phyloP scores from a whole-genome alignment of 148 eudicot genomes.

The Drosera capensis region DNA sequence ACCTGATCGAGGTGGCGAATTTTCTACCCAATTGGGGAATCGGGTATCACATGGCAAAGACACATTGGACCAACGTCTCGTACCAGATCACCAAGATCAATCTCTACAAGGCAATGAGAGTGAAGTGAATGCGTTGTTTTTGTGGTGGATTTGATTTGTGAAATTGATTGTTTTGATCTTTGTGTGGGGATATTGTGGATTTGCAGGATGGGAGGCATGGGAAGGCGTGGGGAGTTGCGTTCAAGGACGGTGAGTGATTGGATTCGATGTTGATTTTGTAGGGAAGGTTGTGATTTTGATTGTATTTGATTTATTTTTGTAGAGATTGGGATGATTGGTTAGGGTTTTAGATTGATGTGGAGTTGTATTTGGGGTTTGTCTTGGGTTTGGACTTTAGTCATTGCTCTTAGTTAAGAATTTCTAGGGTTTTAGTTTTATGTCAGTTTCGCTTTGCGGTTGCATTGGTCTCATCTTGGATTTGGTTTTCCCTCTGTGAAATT shows the following conservation, averaged over 20 bases:
- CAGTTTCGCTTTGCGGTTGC: not conserved
- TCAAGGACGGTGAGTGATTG: conserved; percentile 49
- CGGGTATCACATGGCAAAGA: conserved; percentile 82
- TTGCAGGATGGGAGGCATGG: conserved; percentile 92
- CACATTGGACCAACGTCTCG: conserved; percentile 66
- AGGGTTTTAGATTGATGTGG: not conserved
- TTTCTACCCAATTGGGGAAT: conserved; percentile 89
- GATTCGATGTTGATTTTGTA: not conserved
- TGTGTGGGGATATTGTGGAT: conserved; percentile 9
- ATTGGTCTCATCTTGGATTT: not conserved
- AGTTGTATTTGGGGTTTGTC: not conserved
- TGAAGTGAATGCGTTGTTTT: not conserved
- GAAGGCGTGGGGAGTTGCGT: conserved; percentile 92
- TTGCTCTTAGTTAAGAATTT: too few relatives aligned
- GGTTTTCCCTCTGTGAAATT: too few relatives aligned
- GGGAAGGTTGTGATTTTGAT: not conserved
- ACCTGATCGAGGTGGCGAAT: conserved; percentile 71
- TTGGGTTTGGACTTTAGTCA: not conserved
- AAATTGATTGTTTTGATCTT: not conserved
- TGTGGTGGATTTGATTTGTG: not conserved
- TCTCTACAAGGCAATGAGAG: conserved; percentile 55
- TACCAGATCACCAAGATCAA: conserved; percentile 86
- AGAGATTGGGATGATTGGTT: not conserved
- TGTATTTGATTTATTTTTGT: not conserved
- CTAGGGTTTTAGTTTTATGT: not conserved